phyloP scores from a whole-genome alignment of 2,329 filamentous ascomycete genomes.

The Hysterium pulicare region DNA sequence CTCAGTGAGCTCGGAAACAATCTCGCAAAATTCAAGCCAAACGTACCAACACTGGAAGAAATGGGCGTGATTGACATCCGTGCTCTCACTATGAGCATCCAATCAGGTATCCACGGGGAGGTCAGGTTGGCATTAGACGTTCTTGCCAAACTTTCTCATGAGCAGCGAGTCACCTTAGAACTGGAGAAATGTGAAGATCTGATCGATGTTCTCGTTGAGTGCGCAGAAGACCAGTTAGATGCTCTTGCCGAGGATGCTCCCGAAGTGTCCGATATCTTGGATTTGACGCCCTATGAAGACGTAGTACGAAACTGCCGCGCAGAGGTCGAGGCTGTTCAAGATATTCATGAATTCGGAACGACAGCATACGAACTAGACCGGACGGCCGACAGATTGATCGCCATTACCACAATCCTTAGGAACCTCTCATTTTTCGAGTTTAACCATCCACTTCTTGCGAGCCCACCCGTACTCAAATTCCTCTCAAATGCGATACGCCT shows the following conservation, averaged over 20 bases:
- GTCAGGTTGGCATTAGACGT: constrained; percentile 87
- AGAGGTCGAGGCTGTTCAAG: constrained; percentile 69
- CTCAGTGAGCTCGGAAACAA: constrained; percentile 63
- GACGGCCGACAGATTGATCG: constrained; percentile 81
- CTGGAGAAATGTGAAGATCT: constrained; percentile 64
- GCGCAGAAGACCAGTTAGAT: constrained; percentile 84
- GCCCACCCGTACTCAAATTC: constrained; percentile 75
- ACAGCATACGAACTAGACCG: constrained; percentile 78
- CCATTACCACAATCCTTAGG: constrained; percentile 85
- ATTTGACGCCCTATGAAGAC: constrained; percentile 83
- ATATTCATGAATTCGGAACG: constrained; percentile 71
- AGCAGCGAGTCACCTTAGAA: constrained; percentile 30
- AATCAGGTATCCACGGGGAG: constrained; percentile 85
- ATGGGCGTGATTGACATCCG: constrained; percentile 87
- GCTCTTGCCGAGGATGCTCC: constrained; percentile 77
- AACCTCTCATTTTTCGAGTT: constrained; percentile 84
- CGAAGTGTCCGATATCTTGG: constrained; percentile 82
- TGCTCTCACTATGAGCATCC: constrained; percentile 82
- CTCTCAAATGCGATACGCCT: constrained; percentile 80
- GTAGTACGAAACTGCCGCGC: constrained; percentile 72
- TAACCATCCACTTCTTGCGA: constrained; percentile 73
- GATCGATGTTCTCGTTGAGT: constrained; percentile 83
- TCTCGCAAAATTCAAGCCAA: constrained; percentile 66
- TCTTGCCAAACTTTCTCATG: constrained; percentile 65
- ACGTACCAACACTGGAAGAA: constrained; percentile 70